Conservation (phyloP, 1,139 yeast genomes). For the Suhomyces coccinellae region DNA sequence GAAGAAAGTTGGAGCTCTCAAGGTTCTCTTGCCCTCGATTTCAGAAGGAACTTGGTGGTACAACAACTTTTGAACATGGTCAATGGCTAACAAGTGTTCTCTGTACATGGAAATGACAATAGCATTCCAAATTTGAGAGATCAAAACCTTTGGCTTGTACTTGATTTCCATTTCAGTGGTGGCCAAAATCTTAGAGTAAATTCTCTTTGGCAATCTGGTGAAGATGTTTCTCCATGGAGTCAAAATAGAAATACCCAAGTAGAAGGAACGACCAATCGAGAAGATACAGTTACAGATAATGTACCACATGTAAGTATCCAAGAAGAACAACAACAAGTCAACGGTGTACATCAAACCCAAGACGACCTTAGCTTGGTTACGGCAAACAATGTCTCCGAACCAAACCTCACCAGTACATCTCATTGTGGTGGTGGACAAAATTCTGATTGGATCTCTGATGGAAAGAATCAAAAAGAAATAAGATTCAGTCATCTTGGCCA, state of each 20-base stretch:
- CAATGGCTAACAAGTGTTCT: constrained; percentile 95
- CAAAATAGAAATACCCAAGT: constrained; percentile 95
- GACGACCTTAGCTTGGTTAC: constrained; percentile 82
- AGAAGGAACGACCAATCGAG: constrained; percentile 96
- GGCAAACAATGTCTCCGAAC: constrained; percentile 75
- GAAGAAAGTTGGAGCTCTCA: constrained; percentile 98
- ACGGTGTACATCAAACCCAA: constrained; percentile 90
- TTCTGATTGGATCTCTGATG: constrained; percentile 90
- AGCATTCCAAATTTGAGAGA: constrained; percentile 99
- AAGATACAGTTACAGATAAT: constrained; percentile 90
- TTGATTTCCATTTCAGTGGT: constrained; percentile 99
- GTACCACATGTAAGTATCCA: constrained; percentile 99
- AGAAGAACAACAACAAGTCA: constrained; percentile 91
- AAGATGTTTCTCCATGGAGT: constrained; percentile 99
- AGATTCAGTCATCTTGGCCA: constrained; percentile 86
- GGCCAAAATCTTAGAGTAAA: constrained; percentile 93
- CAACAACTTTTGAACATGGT: constrained; percentile 93
- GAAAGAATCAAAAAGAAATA: constrained; percentile 91
- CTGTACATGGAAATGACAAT: constrained; percentile 98
- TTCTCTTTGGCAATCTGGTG: constrained; percentile 97
- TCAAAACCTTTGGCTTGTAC: constrained; percentile 96
- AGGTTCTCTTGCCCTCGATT: constrained; percentile 95
- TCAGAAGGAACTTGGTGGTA: constrained; percentile 98
- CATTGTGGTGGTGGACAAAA: constrained; percentile 46
- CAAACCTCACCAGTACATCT: constrained; percentile 82